phyloP scores from a whole-genome alignment of 805 yeast species.

The Diddensiella transvaalensis region DNA sequence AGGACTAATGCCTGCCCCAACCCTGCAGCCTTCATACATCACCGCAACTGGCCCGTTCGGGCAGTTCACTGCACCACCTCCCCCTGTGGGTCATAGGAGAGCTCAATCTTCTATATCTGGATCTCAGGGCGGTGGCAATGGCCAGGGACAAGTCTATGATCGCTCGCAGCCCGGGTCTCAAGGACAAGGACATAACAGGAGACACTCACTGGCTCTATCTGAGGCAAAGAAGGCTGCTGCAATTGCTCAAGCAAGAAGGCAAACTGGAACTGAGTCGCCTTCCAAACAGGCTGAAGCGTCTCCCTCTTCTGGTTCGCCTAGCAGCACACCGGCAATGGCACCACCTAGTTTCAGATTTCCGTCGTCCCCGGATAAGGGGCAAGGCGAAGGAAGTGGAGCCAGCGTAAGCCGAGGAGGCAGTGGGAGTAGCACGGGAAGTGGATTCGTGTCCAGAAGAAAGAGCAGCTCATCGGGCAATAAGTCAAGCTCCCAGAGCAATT shows the following conservation, averaged over 20 bases:
- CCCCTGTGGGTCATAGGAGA: conserved; percentile 31
- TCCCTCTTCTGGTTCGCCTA: conserved; percentile 7
- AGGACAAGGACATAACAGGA: conserved; percentile 70
- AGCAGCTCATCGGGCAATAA: neutral
- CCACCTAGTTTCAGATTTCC: conserved; percentile 27
- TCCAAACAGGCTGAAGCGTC: conserved; percentile 3
- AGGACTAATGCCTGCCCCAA: conserved; percentile 19
- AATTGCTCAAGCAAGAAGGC: conserved; percentile 65
- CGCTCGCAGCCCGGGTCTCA: conserved; percentile 3
- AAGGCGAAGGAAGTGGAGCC: neutral
- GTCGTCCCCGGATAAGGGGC: conserved; percentile 17
- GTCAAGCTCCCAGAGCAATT: conserved; percentile 29
- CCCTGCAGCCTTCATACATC: conserved; percentile 21
- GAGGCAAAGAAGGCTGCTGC: conserved; percentile 99
- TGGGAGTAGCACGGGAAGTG: conserved; percentile 34
- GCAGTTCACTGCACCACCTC: conserved; percentile 25
- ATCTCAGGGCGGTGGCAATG: neutral
- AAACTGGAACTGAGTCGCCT: conserved; percentile 12
- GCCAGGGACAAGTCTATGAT: neutral
- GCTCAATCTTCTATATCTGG: conserved; percentile 32
- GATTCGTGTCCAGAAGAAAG: neutral
- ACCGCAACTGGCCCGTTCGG: conserved; percentile 25
- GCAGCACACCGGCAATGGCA: conserved; percentile 11
- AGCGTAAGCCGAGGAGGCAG: conserved; percentile 9
- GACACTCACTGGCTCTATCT: conserved; percentile 86